These are phyloP conservation scores for Penicillium sp. DNA, from an alignment of 2,329 filamentous ascomycete genomes.

Conservation along the genomic window DNA sequence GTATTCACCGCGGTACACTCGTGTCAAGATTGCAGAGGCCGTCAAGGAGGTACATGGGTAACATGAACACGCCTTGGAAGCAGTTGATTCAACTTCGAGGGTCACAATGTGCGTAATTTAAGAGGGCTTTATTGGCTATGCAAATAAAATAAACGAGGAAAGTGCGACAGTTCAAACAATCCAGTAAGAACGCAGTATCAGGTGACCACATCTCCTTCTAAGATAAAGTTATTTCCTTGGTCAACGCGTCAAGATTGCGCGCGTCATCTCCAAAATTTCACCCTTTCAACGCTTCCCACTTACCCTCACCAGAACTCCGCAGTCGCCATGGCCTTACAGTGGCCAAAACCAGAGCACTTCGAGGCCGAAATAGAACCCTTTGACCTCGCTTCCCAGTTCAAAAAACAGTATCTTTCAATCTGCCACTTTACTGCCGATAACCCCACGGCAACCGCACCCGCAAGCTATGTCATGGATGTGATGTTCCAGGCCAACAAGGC, in stretches of 20 bases:
- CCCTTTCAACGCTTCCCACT: neutral
- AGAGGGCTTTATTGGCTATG: too few relatives aligned
- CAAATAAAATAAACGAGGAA: too few relatives aligned
- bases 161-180: too few relatives aligned
- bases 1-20: too few relatives aligned
- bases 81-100: too few relatives aligned
- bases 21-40: too few relatives aligned
- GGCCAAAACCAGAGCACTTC: constrained; percentile 5
- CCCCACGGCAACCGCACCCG: constrained; percentile 1
- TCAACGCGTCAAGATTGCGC: constrained; percentile 2
- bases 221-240: too few relatives aligned
- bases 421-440: constrained; percentile 6
- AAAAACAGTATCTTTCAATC: constrained; percentile 10
- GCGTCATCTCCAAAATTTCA: neutral
- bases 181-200: too few relatives aligned
- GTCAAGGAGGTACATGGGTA: too few relatives aligned
- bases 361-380: constrained; percentile 4
- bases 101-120: too few relatives aligned
- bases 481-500: constrained; percentile 2
- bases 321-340: constrained; percentile 7
- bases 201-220: too few relatives aligned
- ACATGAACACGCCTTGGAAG: too few relatives aligned
- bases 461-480: constrained; percentile 3
- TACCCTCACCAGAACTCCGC: neutral
- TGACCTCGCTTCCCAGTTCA: constrained; percentile 6